Evolutionary conservation across 345 rosid genomes (phyloP).

Genomic region (Eucalyptus sp.): DNA sequence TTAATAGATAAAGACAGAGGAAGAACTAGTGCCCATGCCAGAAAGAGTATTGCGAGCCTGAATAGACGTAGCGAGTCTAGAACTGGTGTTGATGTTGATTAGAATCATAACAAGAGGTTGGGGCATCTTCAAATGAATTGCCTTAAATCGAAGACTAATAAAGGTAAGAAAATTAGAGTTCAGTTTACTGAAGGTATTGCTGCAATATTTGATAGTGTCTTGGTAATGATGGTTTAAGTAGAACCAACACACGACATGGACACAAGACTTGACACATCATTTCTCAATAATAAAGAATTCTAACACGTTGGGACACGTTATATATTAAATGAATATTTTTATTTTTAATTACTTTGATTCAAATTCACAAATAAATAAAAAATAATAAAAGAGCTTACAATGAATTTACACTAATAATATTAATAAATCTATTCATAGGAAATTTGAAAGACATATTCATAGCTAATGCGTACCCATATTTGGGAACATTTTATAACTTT

Average conservation of each 20-base stretch:
- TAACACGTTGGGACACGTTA: fast-evolving
- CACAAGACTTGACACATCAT: no score
- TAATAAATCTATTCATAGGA: no score
- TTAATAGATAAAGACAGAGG: not conserved
- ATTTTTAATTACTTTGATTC: no score
- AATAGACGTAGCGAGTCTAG: not conserved
- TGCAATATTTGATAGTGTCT: not conserved
- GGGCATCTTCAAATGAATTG: not conserved
- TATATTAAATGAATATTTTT: no score
- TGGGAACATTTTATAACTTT: no score
- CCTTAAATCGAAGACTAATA: not conserved
- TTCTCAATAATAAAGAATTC: no score
- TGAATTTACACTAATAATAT: no score
- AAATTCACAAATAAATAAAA: no score
- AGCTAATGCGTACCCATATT: no score
- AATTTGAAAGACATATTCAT: no score
- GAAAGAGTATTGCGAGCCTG: not conserved
- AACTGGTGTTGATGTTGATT: not conserved
- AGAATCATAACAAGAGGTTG: not conserved
- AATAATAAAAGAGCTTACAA: no score
- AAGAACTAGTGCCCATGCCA: not conserved
- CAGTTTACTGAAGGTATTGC: not conserved
- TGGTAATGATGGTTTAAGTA: not conserved
- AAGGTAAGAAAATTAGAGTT: not conserved
- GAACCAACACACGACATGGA: fast-evolving